Evolutionary conservation across 2,329 filamentous ascomycete species (phyloP), one percentile per base, ranked within the genome.

Genomic region (Colletotrichum plurivorum): DNA sequence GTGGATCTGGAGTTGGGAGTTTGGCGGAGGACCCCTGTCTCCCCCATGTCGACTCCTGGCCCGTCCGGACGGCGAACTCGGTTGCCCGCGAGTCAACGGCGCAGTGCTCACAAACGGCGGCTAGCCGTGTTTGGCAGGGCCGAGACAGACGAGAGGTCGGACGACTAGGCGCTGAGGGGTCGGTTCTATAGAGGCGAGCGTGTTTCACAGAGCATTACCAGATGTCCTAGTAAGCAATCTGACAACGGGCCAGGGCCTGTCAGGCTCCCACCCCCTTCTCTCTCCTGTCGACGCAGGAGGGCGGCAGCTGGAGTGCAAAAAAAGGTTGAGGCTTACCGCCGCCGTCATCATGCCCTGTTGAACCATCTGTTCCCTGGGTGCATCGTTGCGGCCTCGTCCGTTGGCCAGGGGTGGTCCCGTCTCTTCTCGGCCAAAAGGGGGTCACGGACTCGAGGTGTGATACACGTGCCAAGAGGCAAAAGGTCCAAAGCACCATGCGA

Each of bases 71-170:
- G 49, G 39, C 43, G 27, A 36, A 45, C 54, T 64, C 53, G 48
- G 58, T 15, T 18, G 49, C 52, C 49, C 49, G 49, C 61, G 22
- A 69, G 66, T 69, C 41, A 65, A 49, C 45, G 39, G 10, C 54
- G 20, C 46, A 41, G 62, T 51, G 25, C 36, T 54, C 54, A 39
- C 25, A 60, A 69, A 65, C 61, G 66, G 66, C 49, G 48, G 31
- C 66, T 60, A 69, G 66, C 66, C 66, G 66, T 69, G 61, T 69
- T 56, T 66, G 66, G 66, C 43, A 52, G 66, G 31, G 49, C 66
- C 66, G 66, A 65, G 48, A 60, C 51, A 54, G 54, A 59, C 12
- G 49, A 43, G 49, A 69, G 55, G 66, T 69, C 66, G 66, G 66
- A 69, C 62, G 66, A 69, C 45, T 69, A 54, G 54, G 66, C 54